Percentiles rank a stretch among this genome's conserved stretches.
Evolutionary conservation across 1,139 yeast genomes (phyloP).

Genomic region (Suhomyces ambrosiae): DNA sequence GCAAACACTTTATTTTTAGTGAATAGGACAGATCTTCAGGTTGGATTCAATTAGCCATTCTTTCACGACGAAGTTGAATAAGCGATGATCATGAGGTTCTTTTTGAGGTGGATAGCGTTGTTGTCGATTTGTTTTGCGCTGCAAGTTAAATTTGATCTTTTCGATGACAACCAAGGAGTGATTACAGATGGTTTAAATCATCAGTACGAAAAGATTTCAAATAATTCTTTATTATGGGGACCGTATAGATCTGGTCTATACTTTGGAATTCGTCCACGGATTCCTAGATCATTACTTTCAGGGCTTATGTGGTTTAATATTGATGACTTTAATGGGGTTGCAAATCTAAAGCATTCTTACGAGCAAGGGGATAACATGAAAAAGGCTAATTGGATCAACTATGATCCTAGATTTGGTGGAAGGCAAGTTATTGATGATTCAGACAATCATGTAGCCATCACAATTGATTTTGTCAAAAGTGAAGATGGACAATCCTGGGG

Average conservation of each 20-base stretch:
- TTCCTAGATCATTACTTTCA: conserved; percentile 73
- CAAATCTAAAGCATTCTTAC: conserved; percentile 72
- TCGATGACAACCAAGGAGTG: conserved; percentile 7
- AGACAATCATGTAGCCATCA: conserved; percentile 61
- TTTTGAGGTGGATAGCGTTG: neutral
- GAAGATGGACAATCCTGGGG: conserved; percentile 80
- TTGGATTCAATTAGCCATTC: too few species aligned
- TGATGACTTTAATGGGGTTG: conserved; percentile 59
- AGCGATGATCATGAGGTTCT: conserved; percentile 1
- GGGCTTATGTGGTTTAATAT: conserved; percentile 91
- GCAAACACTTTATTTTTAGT: too few species aligned
- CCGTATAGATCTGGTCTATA: conserved; percentile 89
- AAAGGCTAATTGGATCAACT: conserved; percentile 82
- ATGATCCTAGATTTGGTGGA: conserved; percentile 90
- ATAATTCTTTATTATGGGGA: conserved; percentile 69
- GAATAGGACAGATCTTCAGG: too few species aligned
- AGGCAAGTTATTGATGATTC: conserved; percentile 71
- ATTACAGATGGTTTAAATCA: conserved; percentile 17
- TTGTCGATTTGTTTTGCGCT: conserved; percentile 2
- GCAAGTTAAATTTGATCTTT: conserved; percentile 18
- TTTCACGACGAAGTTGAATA: too few species aligned
- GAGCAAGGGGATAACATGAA: conserved; percentile 73
- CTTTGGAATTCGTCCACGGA: conserved; percentile 80
- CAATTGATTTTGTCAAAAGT: conserved; percentile 76
- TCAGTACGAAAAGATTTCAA: conserved; percentile 31